phyloP scores from a whole-genome alignment of 495 filamentous ascomycete species.

The Acidiella bohemica region DNA sequence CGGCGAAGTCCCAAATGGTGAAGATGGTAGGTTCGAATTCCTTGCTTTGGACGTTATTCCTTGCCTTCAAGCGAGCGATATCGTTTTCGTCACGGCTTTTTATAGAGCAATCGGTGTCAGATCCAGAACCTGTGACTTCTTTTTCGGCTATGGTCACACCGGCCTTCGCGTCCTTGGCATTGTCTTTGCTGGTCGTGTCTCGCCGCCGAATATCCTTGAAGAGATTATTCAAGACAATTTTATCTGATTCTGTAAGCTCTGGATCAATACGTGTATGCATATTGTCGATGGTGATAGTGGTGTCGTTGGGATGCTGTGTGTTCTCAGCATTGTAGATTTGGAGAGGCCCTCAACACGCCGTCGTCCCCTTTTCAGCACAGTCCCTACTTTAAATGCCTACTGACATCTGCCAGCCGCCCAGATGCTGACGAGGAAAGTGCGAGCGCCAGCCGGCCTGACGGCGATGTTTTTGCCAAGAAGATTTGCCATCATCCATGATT shows the following conservation, averaged over 20 bases:
- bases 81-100: conserved; percentile 5
- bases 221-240: not conserved
- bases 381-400: no score
- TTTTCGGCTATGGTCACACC: not conserved
- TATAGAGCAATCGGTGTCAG: not conserved
- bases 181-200: not conserved
- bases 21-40: conserved; percentile 44
- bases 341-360: no score
- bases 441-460: no score
- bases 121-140: conserved; percentile 1
- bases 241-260: not conserved
- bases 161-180: not conserved
- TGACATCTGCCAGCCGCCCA: no score
- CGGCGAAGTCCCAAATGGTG: conserved; percentile 36
- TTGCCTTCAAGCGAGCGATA: conserved; percentile 29
- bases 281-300: no score
- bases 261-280: not conserved
- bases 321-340: no score
- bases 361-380: no score
- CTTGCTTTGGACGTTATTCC: conserved; percentile 38
- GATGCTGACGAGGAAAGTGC: no score
- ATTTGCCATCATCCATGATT: no score
- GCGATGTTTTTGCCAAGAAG: no score
- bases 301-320: no score
- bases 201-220: not conserved